Evolutionary conservation across 140 eudicot genomes (phyloP), one percentile per base, ranked within the genome.

Genomic region (Artemisia princeps): DNA sequence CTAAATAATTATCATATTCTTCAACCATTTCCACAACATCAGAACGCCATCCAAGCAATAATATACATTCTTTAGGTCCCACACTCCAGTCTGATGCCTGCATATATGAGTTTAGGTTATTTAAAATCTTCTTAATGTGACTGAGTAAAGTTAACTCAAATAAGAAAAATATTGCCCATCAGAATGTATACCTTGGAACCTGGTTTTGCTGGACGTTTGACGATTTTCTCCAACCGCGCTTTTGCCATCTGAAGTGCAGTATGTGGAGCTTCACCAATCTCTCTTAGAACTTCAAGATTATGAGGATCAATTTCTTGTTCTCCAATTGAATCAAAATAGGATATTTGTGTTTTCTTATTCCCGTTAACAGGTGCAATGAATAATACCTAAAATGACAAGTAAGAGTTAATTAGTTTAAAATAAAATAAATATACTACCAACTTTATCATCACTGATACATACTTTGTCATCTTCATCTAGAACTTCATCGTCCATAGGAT

Each of bases 31-130:
- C 94, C 23, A 83, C 88, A 24, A 92, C 89, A 74, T 85, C 94
- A 62, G 96, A 77, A 7, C 98, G 89, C 98, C 98, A 92, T 40
- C 98, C 98, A 54, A 88, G 90, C 84, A 92, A 52, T 58, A 92
- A 70, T 77, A 92, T 79, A 78, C 70, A 68, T 81, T 92, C 98
- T 77, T 80, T 88, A 12, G 95, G 98, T 62, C 95, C 98, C 63
- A 68, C 70, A 72, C 70, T 77, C 76, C 74, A 76, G 65, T 88
- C 98, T 28, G 98, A 85, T 59, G 94, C 90, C 98, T 92, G 76
- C 72, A 78, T 52, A 61, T 57, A 68, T 37, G 52, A 44, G 62
- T 68, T 60, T 57, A 59, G 54, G 17, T 3, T 65, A 42, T 55
- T 20, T 45, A 68, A 22, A 1, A 49, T 48, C 14, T 50, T 50